phyloP scores from a whole-genome alignment of 2,329 filamentous ascomycete genomes.

The Fusarium graminum region DNA sequence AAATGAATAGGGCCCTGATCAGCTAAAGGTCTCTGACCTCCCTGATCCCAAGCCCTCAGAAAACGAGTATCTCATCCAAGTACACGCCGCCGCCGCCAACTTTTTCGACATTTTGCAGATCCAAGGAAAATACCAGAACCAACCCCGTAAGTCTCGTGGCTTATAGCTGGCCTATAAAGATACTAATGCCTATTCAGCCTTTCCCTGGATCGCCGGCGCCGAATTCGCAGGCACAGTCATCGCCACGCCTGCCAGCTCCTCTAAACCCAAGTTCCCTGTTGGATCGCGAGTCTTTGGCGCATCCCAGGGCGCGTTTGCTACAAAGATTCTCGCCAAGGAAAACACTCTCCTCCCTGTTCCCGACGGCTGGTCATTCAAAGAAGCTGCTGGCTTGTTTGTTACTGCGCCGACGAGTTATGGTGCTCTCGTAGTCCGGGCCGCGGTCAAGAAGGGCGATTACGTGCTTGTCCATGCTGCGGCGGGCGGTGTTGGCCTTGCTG shows the following conservation, averaged over 20 bases:
- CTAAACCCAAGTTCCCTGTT: conserved; percentile 73
- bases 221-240: conserved; percentile 88
- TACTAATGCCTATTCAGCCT: conserved; percentile 58
- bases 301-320: conserved; percentile 87
- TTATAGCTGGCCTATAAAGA: not conserved
- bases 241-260: conserved; percentile 68
- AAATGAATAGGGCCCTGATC: conserved; percentile 74
- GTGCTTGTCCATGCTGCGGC: conserved; percentile 94
- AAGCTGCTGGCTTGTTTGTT: conserved; percentile 90
- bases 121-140: conserved; percentile 93
- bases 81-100: conserved; percentile 90
- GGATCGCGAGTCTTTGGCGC: conserved; percentile 91
- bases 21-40: conserved; percentile 80
- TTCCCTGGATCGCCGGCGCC: conserved; percentile 88
- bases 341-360: conserved; percentile 79
- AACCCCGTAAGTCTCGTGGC: conserved; percentile 69
- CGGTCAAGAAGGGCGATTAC: conserved; percentile 82
- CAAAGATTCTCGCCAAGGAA: conserved; percentile 77
- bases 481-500: conserved; percentile 89
- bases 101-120: conserved; percentile 98
- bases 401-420: conserved; percentile 93
- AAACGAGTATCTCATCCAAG: conserved; percentile 86
- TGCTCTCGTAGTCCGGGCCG: conserved; percentile 81
- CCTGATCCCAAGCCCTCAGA: conserved; percentile 78
- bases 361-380: conserved; percentile 82